phyloP scores from a whole-genome alignment of 1,284 basidiomycete species.

The Malassezia nana region DNA sequence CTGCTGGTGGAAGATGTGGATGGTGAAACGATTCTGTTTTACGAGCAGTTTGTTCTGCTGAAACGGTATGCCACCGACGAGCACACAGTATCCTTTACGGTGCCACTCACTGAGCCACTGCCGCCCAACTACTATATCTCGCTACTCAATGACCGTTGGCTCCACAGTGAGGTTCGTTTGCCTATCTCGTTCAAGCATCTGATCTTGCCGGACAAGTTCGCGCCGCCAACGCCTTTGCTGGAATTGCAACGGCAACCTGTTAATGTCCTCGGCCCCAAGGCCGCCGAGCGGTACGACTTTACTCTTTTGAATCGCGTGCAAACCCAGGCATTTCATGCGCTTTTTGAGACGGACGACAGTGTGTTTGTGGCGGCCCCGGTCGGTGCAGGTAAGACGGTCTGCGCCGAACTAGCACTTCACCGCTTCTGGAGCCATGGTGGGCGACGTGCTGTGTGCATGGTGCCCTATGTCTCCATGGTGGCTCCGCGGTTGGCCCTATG shows the following conservation, averaged over 20 bases:
- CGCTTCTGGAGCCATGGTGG: conserved; percentile 81
- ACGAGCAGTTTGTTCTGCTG: conserved; percentile 81
- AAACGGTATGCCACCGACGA: conserved; percentile 78
- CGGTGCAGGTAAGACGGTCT: conserved; percentile 92
- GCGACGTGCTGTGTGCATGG: conserved; percentile 82
- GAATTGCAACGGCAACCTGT: conserved; percentile 85
- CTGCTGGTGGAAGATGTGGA: conserved; percentile 94
- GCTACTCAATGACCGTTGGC: conserved; percentile 85
- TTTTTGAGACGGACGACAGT: conserved; percentile 91
- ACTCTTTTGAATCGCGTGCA: conserved; percentile 95
- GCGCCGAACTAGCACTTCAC: conserved; percentile 87
- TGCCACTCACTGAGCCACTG: conserved; percentile 90
- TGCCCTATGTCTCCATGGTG: conserved; percentile 95
- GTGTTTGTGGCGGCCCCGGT: conserved; percentile 92
- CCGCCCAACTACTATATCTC: conserved; percentile 98
- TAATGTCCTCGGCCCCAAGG: conserved; percentile 83
- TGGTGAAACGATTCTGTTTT: conserved; percentile 86
- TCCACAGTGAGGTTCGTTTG: conserved; percentile 84
- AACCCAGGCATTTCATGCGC: conserved; percentile 94
- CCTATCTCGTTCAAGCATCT: conserved; percentile 97
- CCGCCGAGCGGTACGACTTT: conserved; percentile 70
- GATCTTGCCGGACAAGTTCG: conserved; percentile 93
- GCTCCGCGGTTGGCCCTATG: conserved; percentile 80
- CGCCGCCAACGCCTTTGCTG: conserved; percentile 78
- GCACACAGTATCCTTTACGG: conserved; percentile 84